Base-by-base conservation (phyloP, 1,284 basidiomycete species). In the Microbotryomycetes sp. region DNA sequence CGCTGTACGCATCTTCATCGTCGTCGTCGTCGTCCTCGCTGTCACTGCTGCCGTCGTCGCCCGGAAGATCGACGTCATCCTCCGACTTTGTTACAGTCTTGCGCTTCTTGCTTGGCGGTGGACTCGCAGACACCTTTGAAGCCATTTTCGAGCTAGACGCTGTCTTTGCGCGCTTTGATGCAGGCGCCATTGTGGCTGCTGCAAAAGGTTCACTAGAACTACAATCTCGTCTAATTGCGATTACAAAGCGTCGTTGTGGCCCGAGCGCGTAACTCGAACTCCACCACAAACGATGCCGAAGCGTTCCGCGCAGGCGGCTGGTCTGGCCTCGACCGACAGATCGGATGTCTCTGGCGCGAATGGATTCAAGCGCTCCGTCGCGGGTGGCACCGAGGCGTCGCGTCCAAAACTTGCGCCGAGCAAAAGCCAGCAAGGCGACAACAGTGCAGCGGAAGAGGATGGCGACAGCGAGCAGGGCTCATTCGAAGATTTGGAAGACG, bases 381-480 rank as follows among this genome's bases (percentile, higher is more conserved):
- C 35, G 35, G 11, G 35, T 18, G 18, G 9, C 11, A 41, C 35
- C 18, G 35, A n/a, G n/a, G n/a, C n/a, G n/a, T n/a, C 23, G 54
- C 54, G 21, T 11, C 53, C 27, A 15, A 4, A 24, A 0, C 15
- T n/a, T 3, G 21, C 52, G 9, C 2, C 21, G 13, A 59, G 26
- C 56, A 61, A 64, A 47, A 58, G 56, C 24, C 4, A 35, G 16
- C 62, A 70, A 45, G 70, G 64, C 2, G 66, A 69, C 23, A 59
- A 58, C 18, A 74, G 70, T 50, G 69, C 73, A 53, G 71, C 74
- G 60, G 73, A 71, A 24, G 72, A 72, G 23, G 72, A 72, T 3
- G 72, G 74, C 23, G 73, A 73, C 45, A 71, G 73, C 30, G 67
- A 64, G 27, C 63, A 62, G n/a, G 56, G 62, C 21, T 63, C 68